Base-by-base conservation (phyloP, 1,139 yeast genomes). In the Suzukiozyma palmioleophila region DNA sequence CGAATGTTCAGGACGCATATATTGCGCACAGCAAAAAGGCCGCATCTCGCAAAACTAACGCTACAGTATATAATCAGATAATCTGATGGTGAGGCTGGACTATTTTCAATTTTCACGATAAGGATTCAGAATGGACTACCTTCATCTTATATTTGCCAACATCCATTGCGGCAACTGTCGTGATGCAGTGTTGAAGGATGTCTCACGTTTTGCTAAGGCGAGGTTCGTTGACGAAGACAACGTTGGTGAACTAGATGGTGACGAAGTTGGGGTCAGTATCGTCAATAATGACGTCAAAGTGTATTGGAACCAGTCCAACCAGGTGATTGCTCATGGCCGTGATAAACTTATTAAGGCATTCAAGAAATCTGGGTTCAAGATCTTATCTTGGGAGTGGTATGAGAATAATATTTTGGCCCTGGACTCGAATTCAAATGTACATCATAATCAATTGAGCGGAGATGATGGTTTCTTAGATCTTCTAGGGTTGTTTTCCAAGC, bases 91-190 rank as follows among this genome's bases (percentile, higher is more conserved):
- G 22, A 18, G 22, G 22, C 22, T 18, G 22, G 7, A 18, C 7
- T 18, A 4, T 18, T 18, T 18, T 4, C 22, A 18, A 28, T 4
- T 12, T 8, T 28, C 16, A 33, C n/a, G 11, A 21, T 7, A 33
- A 12, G 37, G 9, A n/a, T 9, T 31, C 16, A 34, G 12, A 27
- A 62, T 64, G 69, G 60, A 63, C 33, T 54, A 49, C 16, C 50
- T 69, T 32, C 50, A 46, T 12, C 38, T 69, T 5, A 47, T 52
- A 16, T 52, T 76, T 21, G 58, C 62, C 11, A 77, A 78, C 45
- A 61, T 78, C 24, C 84, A 79, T 50, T 79, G 84, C 50, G 60
- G 57, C 9, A 71, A 70, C 33, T 78, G 83, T 51, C 76, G 69
- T 44, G 45, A 49, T 1, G 55, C 69, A 1, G 61, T 78, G 8